These are phyloP conservation scores for Coemansia sp. DNA, from an alignment of 192 early-diverging fungal genomes.

Conservation along the genomic window DNA sequence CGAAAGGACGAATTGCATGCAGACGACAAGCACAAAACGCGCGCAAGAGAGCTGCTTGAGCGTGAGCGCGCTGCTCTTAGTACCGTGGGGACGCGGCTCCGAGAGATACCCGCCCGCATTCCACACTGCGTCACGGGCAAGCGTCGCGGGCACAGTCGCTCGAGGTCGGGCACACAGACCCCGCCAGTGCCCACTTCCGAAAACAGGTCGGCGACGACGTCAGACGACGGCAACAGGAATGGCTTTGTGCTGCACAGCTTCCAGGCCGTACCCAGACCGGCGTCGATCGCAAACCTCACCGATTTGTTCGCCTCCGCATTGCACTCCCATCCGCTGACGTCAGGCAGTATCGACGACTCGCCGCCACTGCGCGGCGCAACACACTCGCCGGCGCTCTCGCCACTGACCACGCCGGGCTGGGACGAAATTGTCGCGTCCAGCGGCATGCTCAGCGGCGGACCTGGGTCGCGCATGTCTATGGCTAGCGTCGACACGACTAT, in stretches of 20 bases:
- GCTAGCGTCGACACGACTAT: conserved; percentile 37
- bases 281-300: conserved; percentile 26
- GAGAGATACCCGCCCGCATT: conserved; percentile 21
- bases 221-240: background rate
- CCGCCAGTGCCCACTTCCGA: background rate
- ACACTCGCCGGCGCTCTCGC: conserved; percentile 29
- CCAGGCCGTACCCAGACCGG: conserved; percentile 36
- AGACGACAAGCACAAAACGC: background rate
- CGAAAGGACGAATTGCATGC: conserved; percentile 1
- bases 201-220: background rate
- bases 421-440: conserved; percentile 51
- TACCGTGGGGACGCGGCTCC: conserved; percentile 26
- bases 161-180: conserved; percentile 17
- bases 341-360: conserved; percentile 3
- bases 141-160: conserved; percentile 13
- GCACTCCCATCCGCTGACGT: conserved; percentile 18
- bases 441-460: conserved; percentile 46
- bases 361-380: conserved; percentile 12
- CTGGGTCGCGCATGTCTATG: conserved; percentile 42
- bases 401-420: conserved; percentile 45
- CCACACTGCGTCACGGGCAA: conserved; percentile 22
- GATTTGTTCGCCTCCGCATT: conserved; percentile 7
- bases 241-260: conserved; percentile 46
- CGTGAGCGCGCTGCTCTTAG: conserved; percentile 12
- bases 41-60: background rate